Evolutionary conservation across 257 asterid genomes (phyloP).

Genomic region (Leonotis leonurus): DNA sequence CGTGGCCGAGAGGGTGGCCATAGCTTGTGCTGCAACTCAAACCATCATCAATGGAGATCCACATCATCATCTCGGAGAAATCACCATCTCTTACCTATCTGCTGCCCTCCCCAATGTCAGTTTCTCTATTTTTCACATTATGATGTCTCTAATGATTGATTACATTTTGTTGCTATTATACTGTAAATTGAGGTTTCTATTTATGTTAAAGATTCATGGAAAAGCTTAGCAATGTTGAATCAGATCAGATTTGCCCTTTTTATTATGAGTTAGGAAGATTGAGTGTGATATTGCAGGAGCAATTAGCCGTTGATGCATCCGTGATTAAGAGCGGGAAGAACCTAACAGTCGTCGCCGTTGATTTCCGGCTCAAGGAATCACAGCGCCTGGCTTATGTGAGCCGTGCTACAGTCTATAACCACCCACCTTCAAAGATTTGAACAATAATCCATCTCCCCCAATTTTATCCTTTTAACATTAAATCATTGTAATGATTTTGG

Average conservation of each 20-base stretch:
- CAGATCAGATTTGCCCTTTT: no score
- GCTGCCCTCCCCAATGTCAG: slow-evolving; percentile 52
- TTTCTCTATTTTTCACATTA: no score
- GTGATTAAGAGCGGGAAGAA: slow-evolving; percentile 69
- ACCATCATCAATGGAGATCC: slow-evolving; percentile 61
- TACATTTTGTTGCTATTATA: no score
- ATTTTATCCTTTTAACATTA: no score
- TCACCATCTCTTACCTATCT: slow-evolving; percentile 60
- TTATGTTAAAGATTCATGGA: no score
- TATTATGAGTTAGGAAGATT: neutral
- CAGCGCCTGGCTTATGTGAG: slow-evolving; percentile 41
- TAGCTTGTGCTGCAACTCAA: slow-evolving; percentile 71
- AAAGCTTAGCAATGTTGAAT: no score
- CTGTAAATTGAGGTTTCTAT: neutral
- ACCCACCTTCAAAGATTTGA: slow-evolving; percentile 62
- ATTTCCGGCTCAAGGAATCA: slow-evolving; percentile 58
- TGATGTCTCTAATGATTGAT: no score
- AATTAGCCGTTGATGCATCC: slow-evolving; percentile 49
- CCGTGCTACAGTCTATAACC: slow-evolving; percentile 54
- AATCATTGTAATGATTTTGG: no score
- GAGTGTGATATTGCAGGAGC: slow-evolving; percentile 43
- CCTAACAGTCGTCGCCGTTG: slow-evolving; percentile 47
- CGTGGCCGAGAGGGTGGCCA: slow-evolving; percentile 54
- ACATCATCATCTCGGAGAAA: slow-evolving; percentile 69
- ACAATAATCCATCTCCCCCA: no score